Percentiles rank a stretch among this genome's conserved stretches.
Conservation (phyloP, 306 rosid species). For the Albizia julibrissin region DNA sequence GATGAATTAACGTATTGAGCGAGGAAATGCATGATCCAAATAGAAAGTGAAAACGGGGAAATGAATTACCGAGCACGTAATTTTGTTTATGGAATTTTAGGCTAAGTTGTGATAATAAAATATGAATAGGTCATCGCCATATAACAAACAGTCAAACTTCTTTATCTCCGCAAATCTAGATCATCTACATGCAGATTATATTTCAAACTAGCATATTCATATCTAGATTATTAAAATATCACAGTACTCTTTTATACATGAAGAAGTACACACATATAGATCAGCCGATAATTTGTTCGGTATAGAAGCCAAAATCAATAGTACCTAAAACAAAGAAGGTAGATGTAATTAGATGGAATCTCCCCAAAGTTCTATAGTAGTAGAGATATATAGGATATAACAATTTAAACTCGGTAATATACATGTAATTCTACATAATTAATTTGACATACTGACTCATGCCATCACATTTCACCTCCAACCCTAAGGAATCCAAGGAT, state of each 20-base stretch:
- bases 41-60: not conserved
- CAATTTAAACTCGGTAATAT: constrained; percentile 34
- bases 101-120: not conserved
- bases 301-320: not conserved
- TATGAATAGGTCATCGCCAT: not conserved
- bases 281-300: not conserved
- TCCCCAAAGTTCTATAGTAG: constrained; percentile 6
- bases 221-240: not conserved
- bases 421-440: constrained; percentile 48
- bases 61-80: not conserved
- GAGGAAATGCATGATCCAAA: not conserved
- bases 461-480: constrained; percentile 33
- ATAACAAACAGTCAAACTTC: not conserved
- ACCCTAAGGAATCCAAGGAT: constrained; percentile 41
- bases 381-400: constrained; percentile 6
- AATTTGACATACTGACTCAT: constrained; percentile 2
- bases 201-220: not conserved
- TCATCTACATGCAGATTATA: not conserved
- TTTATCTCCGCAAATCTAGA: not conserved
- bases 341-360: not conserved
- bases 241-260: not conserved
- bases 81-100: not conserved
- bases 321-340: not conserved
- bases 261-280: not conserved
- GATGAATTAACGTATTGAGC: not conserved